phyloP scores from a whole-genome alignment of 2,329 filamentous ascomycete genomes.

The Arthrobotrys musiformis region DNA sequence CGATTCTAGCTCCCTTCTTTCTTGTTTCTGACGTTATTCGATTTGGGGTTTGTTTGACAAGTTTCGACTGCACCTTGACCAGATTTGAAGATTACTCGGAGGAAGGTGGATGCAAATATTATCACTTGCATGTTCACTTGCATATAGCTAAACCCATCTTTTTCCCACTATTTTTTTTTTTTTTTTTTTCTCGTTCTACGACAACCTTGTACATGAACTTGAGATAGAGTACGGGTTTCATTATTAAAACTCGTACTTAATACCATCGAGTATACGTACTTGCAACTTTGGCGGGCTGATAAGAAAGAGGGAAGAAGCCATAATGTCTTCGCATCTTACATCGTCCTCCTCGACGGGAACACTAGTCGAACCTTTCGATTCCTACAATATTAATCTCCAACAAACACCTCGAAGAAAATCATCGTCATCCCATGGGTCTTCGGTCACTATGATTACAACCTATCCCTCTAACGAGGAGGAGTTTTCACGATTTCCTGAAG shows the following conservation, averaged over 20 bases:
- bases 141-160: slow-evolving; percentile 46
- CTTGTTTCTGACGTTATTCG: slow-evolving; percentile 30
- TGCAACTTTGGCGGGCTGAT: slow-evolving; percentile 18
- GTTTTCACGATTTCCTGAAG: slow-evolving; percentile 69
- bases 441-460: slow-evolving; percentile 55
- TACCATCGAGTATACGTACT: slow-evolving; percentile 13
- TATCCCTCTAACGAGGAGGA: slow-evolving; percentile 60
- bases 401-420: slow-evolving; percentile 50
- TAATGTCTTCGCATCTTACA: slow-evolving; percentile 54
- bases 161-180: neutral
- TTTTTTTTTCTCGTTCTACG: neutral
- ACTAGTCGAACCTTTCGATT: slow-evolving; percentile 52
- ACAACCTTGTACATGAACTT: slow-evolving; percentile 39
- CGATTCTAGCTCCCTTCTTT: slow-evolving; percentile 15
- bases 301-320: slow-evolving; percentile 28
- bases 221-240: slow-evolving; percentile 46
- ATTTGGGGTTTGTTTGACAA: slow-evolving; percentile 40
- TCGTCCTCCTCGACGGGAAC: slow-evolving; percentile 54
- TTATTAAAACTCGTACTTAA: slow-evolving; percentile 31
- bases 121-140: slow-evolving; percentile 55
- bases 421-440: slow-evolving; percentile 54
- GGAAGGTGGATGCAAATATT: slow-evolving; percentile 55
- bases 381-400: slow-evolving; percentile 27
- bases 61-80: slow-evolving; percentile 44
- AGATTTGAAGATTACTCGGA: slow-evolving; percentile 53